Percentiles rank a stretch among this genome's conserved stretches.
phyloP scores from a whole-genome alignment of 1,139 yeast species.

The Kazachstania sp. region DNA sequence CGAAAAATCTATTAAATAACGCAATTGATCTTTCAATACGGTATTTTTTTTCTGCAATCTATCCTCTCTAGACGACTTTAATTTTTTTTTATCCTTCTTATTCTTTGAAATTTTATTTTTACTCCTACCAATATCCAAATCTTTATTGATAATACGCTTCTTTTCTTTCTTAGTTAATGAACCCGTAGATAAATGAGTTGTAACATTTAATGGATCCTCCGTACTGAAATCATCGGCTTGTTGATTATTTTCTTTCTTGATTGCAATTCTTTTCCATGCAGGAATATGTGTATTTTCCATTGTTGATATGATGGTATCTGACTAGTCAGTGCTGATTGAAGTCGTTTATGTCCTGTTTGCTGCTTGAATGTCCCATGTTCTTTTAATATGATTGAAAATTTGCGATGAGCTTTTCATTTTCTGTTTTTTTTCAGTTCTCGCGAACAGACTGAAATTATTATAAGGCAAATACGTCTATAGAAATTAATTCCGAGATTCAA shows the following conservation, averaged over 20 bases:
- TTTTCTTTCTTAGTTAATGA: conserved; percentile 41
- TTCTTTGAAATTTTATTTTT: conserved; percentile 32
- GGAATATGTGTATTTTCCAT: conserved; percentile 41
- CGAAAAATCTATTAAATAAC: conserved; percentile 59
- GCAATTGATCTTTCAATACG: conserved; percentile 61
- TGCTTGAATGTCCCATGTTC: too few species aligned
- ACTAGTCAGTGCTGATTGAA: too few species aligned
- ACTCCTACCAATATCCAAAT: conserved; percentile 11
- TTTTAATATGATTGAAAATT: conserved; percentile 2
- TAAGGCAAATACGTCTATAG: background rate
- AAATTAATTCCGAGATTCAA: background rate
- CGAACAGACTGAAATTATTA: background rate
- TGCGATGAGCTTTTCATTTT: conserved; percentile 20
- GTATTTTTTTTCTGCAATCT: conserved; percentile 33
- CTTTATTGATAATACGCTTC: conserved; percentile 39
- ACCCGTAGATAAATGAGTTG: conserved; percentile 40
- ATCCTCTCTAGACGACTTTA: conserved; percentile 65
- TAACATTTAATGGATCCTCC: conserved; percentile 33
- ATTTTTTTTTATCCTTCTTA: conserved; percentile 54
- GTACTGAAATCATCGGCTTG: conserved; percentile 16
- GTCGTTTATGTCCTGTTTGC: background rate
- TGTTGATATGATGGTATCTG: background rate
- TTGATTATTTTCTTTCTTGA: conserved; percentile 33
- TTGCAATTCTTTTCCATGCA: conserved; percentile 86
- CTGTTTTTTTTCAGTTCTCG: background rate